phyloP scores from a whole-genome alignment of 768 basidiomycete species.

The Lactarius hatsudake region DNA sequence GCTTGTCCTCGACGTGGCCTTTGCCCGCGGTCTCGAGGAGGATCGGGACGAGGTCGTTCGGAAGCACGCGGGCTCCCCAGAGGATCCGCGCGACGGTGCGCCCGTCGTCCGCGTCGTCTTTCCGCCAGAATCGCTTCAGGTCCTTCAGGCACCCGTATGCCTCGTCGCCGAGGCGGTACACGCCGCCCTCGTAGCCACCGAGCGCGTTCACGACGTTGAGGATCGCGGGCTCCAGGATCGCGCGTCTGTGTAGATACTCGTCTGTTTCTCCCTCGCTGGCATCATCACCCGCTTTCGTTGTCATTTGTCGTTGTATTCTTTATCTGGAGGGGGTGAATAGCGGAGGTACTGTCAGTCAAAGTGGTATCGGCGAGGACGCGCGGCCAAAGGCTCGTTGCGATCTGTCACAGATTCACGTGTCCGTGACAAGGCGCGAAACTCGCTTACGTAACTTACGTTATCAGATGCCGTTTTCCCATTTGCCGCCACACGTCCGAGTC shows the following conservation, averaged over 20 bases:
- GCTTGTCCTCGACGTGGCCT: slow-evolving; percentile 74
- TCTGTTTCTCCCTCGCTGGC: slow-evolving; percentile 33
- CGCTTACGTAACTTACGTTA: background rate
- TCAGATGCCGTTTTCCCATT: background rate
- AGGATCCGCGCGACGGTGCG: slow-evolving; percentile 93
- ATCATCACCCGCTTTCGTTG: slow-evolving; percentile 26
- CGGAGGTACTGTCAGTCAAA: background rate
- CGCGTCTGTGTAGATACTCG: slow-evolving; percentile 41
- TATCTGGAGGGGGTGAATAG: background rate
- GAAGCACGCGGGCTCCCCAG: slow-evolving; percentile 80
- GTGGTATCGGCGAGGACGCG: background rate
- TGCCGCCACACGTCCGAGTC: too few species aligned
- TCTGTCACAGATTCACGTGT: slow-evolving; percentile 15
- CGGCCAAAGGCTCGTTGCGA: background rate
- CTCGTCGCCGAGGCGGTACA: slow-evolving; percentile 78
- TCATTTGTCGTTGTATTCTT: background rate
- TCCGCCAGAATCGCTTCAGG: slow-evolving; percentile 92
- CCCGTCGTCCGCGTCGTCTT: slow-evolving; percentile 96
- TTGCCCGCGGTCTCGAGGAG: slow-evolving; percentile 77
- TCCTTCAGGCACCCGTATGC: slow-evolving; percentile 86
- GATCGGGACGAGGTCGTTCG: slow-evolving; percentile 86
- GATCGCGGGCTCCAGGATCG: slow-evolving; percentile 64
- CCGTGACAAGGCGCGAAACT: slow-evolving; percentile 8
- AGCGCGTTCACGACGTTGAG: slow-evolving; percentile 76
- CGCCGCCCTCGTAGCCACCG: slow-evolving; percentile 65